A percentile compares a stretch with the other conserved stretches of the same genome.
These are phyloP conservation scores for Neurospora sp. DNA, from an alignment of 495 filamentous ascomycete genomes.

Conservation along the genomic window DNA sequence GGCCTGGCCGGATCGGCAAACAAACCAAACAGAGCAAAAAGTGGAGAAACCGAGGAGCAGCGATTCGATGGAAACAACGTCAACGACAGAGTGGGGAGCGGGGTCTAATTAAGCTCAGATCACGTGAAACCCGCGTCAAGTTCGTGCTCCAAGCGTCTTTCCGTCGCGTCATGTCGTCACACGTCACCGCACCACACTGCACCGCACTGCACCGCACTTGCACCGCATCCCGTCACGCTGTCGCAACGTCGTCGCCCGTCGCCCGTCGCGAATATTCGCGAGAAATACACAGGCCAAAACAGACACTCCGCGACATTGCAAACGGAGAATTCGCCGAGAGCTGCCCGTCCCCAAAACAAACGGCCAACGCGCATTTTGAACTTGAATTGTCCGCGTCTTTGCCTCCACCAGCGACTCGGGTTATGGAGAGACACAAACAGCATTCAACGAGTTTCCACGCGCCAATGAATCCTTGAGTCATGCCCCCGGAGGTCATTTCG, in stretches of 20 bases:
- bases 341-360: not conserved
- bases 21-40: constrained; percentile 3
- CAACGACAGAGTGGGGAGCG: not conserved
- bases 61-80: constrained; percentile 1
- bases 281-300: not conserved
- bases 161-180: constrained; percentile 4
- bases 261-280: not conserved
- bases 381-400: not conserved
- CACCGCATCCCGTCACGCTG: not conserved
- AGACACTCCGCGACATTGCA: not conserved
- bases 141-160: constrained; percentile 3
- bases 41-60: not conserved
- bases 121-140: constrained; percentile 10
- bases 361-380: not conserved
- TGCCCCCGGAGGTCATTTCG: constrained; percentile 30
- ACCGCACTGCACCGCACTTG: not conserved
- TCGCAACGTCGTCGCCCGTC: not conserved
- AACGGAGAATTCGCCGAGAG: not conserved
- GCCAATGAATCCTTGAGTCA: constrained; percentile 8
- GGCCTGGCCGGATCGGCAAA: constrained; percentile 3
- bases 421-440: not conserved
- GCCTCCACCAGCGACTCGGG: not conserved
- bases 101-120: not conserved
- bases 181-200: not conserved
- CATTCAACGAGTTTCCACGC: not conserved